Evolutionary conservation across 352 stramenopile genomes (phyloP).

Genomic region (Phytophthora vignae): DNA sequence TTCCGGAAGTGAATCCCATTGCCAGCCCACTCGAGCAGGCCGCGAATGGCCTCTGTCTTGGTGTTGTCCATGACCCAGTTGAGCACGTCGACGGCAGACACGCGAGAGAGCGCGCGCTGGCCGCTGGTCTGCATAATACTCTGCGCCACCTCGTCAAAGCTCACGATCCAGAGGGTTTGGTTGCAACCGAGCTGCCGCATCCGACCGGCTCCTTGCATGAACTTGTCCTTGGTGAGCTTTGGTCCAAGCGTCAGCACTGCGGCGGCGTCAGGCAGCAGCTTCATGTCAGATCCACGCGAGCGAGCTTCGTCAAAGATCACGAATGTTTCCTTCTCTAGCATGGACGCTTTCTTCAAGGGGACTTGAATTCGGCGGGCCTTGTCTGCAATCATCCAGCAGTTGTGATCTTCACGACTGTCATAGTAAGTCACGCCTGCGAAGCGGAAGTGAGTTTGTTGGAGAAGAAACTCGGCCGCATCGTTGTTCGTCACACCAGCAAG

Average conservation of each 20-base stretch:
- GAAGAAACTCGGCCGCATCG: slow-evolving; percentile 60
- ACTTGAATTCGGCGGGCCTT: slow-evolving; percentile 50
- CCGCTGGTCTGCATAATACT: slow-evolving; percentile 41
- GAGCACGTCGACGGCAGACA: slow-evolving; percentile 66
- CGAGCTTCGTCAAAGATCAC: slow-evolving; percentile 93
- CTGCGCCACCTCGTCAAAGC: slow-evolving; percentile 72
- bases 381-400: slow-evolving; percentile 87
- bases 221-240: slow-evolving; percentile 91
- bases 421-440: slow-evolving; percentile 87
- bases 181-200: slow-evolving; percentile 80
- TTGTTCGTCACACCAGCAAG: slow-evolving; percentile 71
- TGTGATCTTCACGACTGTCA: slow-evolving; percentile 54
- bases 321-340: slow-evolving; percentile 88
- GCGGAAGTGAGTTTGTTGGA: slow-evolving; percentile 31
- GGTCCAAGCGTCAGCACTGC: slow-evolving; percentile 88
- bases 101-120: neutral
- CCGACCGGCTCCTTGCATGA: slow-evolving; percentile 93
- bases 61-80: slow-evolving; percentile 92
- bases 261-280: slow-evolving; percentile 68
- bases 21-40: slow-evolving; percentile 79
- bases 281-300: slow-evolving; percentile 90
- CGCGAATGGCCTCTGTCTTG: slow-evolving; percentile 59
- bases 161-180: slow-evolving; percentile 78
- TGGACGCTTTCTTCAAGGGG: slow-evolving; percentile 65
- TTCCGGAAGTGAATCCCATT: slow-evolving; percentile 79